Evolutionary conservation across 345 rosid genomes (phyloP), one percentile per base, ranked within the genome.

Genomic region (Toxicodendron radicans): DNA sequence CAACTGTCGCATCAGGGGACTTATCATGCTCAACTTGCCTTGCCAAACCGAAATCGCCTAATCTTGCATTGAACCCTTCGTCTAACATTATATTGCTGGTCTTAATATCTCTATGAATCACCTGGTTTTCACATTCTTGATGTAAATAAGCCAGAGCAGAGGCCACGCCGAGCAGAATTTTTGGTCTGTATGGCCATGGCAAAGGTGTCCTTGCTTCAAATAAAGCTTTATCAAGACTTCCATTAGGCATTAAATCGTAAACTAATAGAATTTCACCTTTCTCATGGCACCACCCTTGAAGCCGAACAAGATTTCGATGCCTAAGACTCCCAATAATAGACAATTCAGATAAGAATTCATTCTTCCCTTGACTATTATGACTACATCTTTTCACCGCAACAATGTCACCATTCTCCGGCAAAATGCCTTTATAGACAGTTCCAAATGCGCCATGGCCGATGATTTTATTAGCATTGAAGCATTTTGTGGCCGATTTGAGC

Each of bases 381-480:
- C 97, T 92, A n/a, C 98, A 96, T 79, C 91, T 80, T 78, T 96
- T 96, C 52, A 96, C 88, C 0, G 99, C 99, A 17, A 96, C 84
- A 76, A 88, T 82, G 76, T 92, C 97, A 10, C 95, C 97, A 14
- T 80, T 87, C 10, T 85, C 88, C 1, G 73, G 81, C 72, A 96
- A 72, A 48, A 96, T 81, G 5, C 99, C 99, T 78, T 85, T 92
- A 53, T 93, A 96, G 12, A 96, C 99, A 0, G 92, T 96, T 13
- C 99, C 99, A 27, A 93, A 96, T 0, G 97, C 99, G 3, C 99
- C 99, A 18, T 88, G 85, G 3, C 99, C 99, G 73, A 96, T 96
- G 7, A 96, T 80, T 79, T 91, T 78, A 45, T 88, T 79, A 1
- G 83, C 62, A 76, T 86, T 86, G 83, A 96, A 96, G 79, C 85